phyloP scores from a whole-genome alignment of 2,329 filamentous ascomycete genomes.

The Exophiala xenobiotica region DNA sequence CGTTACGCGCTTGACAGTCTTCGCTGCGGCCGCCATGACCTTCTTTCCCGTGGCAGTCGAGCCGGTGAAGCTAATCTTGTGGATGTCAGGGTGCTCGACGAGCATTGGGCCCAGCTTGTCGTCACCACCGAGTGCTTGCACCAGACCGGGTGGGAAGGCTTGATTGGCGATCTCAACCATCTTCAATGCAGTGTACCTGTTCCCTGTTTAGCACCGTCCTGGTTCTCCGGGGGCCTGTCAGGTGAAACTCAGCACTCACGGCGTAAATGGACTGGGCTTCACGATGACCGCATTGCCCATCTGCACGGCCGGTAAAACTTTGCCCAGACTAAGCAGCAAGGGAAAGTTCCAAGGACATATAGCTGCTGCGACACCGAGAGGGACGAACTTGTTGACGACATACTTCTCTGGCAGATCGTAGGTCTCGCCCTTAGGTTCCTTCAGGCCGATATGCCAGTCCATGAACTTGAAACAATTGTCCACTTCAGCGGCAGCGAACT shows the following conservation, averaged over 20 bases:
- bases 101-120: conserved; percentile 60
- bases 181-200: conserved; percentile 46
- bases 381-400: conserved; percentile 46
- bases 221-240: neutral
- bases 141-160: conserved; percentile 63
- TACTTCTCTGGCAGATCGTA: conserved; percentile 45
- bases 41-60: conserved; percentile 61
- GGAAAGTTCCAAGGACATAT: conserved; percentile 55
- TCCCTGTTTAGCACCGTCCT: too few species aligned
- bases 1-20: conserved; percentile 60
- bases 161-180: conserved; percentile 57
- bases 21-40: conserved; percentile 52
- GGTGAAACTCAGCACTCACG: conserved; percentile 9
- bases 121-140: conserved; percentile 60
- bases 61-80: conserved; percentile 64
- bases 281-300: conserved; percentile 58
- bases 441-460: conserved; percentile 17
- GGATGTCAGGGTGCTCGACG: conserved; percentile 57
- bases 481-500: conserved; percentile 7
- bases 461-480: neutral
- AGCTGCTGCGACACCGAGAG: conserved; percentile 47
- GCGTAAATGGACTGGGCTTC: conserved; percentile 50
- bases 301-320: conserved; percentile 58
- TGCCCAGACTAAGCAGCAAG: conserved; percentile 40
- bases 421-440: conserved; percentile 45